Conservation (phyloP, 179 eudicot genomes). For the Spinacia oleracea region DNA sequence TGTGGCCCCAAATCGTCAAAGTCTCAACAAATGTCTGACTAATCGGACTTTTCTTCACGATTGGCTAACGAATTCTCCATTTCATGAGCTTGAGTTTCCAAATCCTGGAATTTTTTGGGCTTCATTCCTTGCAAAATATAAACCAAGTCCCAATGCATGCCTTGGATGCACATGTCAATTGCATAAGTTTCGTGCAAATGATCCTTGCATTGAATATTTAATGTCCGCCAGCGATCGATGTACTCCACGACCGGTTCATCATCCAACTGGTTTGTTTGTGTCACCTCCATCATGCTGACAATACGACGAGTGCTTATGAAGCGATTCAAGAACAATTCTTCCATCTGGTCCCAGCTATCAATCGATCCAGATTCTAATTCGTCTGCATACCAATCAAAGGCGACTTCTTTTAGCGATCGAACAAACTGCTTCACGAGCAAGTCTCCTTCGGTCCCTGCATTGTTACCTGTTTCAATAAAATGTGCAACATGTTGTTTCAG, state of each 20-base stretch:
- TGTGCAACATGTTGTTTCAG: background rate
- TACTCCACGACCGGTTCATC: background rate
- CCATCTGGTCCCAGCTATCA: background rate
- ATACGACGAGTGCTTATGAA: background rate
- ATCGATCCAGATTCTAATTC: background rate
- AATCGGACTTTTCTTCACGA: background rate
- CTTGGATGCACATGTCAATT: background rate
- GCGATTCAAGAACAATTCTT: background rate
- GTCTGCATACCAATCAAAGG: conserved; percentile 2
- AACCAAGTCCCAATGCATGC: background rate
- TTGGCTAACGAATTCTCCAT: background rate
- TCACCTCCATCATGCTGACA: conserved; percentile 1
- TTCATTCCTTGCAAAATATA: background rate
- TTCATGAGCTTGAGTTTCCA: background rate
- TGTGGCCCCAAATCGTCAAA: background rate
- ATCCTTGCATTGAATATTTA: background rate
- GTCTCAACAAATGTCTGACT: background rate
- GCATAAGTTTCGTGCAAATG: background rate
- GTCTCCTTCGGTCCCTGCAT: background rate
- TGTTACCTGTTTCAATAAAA: conserved; percentile 4
- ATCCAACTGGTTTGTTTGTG: background rate
- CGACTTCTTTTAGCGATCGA: background rate
- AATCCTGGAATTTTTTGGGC: background rate
- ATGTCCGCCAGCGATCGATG: background rate
- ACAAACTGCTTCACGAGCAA: background rate